A percentile compares a stretch with the other conserved stretches of the same genome.
Evolutionary conservation across 2,329 filamentous ascomycete species (phyloP).

Genomic region (Fusarium armeniacum): DNA sequence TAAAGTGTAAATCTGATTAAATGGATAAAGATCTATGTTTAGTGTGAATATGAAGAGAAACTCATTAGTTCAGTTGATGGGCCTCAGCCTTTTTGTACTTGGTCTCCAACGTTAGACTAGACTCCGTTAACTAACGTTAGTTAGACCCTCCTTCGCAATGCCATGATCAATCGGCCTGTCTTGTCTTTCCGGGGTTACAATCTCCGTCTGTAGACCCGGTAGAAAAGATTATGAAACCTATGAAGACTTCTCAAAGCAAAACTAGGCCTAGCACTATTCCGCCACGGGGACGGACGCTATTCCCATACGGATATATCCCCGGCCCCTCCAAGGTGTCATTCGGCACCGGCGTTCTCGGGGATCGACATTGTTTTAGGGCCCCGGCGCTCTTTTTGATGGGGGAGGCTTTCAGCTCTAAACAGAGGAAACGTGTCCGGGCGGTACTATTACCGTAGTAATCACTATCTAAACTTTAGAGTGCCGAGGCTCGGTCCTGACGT

Average conservation of each 20-base stretch:
- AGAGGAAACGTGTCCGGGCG: constrained; percentile 23
- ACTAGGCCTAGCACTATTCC: constrained; percentile 18
- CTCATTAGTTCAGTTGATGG: not conserved
- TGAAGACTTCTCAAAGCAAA: constrained; percentile 7
- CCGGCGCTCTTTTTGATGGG: constrained; percentile 19
- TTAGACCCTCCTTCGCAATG: constrained; percentile 3
- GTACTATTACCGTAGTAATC: not conserved
- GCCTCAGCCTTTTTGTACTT: constrained; percentile 13
- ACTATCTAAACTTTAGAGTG: constrained; percentile 8
- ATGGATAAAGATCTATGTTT: constrained; percentile 8
- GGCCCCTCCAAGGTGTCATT: constrained; percentile 16
- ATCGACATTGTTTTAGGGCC: constrained; percentile 30
- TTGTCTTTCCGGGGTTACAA: constrained; percentile 39
- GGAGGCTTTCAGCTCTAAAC: constrained; percentile 28
- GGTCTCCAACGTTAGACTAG: not conserved
- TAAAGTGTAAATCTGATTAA: constrained; percentile 1
- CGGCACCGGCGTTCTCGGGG: constrained; percentile 41
- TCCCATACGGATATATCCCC: constrained; percentile 48
- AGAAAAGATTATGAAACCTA: not conserved
- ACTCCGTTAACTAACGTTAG: not conserved
- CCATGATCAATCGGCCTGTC: constrained; percentile 14
- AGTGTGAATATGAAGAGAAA: constrained; percentile 7
- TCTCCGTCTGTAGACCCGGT: constrained; percentile 33
- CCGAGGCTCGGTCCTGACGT: constrained; percentile 27
- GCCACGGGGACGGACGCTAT: constrained; percentile 43